Evolutionary conservation across 2,329 filamentous ascomycete species (phyloP), one percentile per base, ranked within the genome.

Genomic region (Zasmidium citrigriseum): DNA sequence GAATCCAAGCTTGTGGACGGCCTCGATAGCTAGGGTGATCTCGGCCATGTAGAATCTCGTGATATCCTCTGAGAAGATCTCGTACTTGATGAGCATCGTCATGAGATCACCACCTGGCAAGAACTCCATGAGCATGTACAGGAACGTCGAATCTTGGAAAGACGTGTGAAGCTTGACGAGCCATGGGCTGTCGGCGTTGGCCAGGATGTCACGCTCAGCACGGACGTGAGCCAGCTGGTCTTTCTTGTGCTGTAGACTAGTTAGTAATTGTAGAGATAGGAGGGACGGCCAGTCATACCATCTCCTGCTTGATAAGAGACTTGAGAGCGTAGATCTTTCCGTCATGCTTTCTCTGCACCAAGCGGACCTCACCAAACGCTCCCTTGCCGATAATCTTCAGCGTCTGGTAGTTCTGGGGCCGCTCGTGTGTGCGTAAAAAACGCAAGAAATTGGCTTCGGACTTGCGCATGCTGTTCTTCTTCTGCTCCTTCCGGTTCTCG

Each of bases 71-170:
- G 92, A 96, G 76, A 99, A 99, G 75, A 99, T 97, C 75, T 99
- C 95, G 72, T 99, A 99, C 83, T 98, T 99, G 81, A 99, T 99
- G 67, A 99, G 83, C 95, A 99, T 99, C 2, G 95, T 99, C 95
- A 99, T 99, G 75, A 99, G 77, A 79, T 99, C 95, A 76, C 95
- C 95, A 76, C 95, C 95, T 7, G 95, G 95, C 75, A 99, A 84
- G 78, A 98, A 99, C 78, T 99, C 95, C 95, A 99, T 99, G 61
- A 99, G 83, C 88, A 99, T 95, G 81, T 99, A 99, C 34, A 99
- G 82, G 79, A 97, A 99, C 66, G 95, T 93, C 47, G 85, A 84
- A 74, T 99, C 95, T 77, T 99, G 95, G 82, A 99, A 99, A 0
- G 95, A 98, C 12, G 95, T 97, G 80, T 91, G 96, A 62, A 99